A percentile compares a stretch with the other conserved stretches of the same genome.
These are phyloP conservation scores for Neospermospora avenae DNA, from an alignment of 2,329 filamentous ascomycete species.

Conservation along the genomic window DNA sequence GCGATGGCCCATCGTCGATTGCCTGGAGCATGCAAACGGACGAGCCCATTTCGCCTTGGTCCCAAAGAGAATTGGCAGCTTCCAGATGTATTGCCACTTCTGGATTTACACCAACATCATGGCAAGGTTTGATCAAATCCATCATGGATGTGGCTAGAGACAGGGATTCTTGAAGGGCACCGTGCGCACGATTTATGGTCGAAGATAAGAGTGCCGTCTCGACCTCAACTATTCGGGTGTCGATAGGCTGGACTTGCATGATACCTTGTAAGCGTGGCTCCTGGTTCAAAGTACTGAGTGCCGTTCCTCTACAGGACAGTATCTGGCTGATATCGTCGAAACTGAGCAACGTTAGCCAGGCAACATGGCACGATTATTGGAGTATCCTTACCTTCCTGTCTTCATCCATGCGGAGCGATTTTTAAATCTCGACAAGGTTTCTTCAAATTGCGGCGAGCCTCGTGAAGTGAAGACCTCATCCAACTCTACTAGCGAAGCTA, in stretches of 20 bases:
- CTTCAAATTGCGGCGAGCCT: slow-evolving; percentile 57
- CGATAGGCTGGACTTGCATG: slow-evolving; percentile 57
- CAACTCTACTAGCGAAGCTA: slow-evolving; percentile 77
- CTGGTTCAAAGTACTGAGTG: slow-evolving; percentile 75
- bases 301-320: slow-evolving; percentile 76
- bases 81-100: slow-evolving; percentile 77
- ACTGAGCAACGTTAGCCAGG: slow-evolving; percentile 41
- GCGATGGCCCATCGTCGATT: slow-evolving; percentile 58
- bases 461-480: slow-evolving; percentile 69
- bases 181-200: slow-evolving; percentile 72
- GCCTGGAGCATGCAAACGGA: slow-evolving; percentile 86
- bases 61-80: slow-evolving; percentile 87
- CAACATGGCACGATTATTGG: background rate
- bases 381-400: slow-evolving; percentile 63
- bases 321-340: slow-evolving; percentile 78
- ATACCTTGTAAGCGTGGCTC: slow-evolving; percentile 60
- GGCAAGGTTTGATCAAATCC: slow-evolving; percentile 68
- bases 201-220: slow-evolving; percentile 74
- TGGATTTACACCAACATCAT: slow-evolving; percentile 68
- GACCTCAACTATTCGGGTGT: slow-evolving; percentile 70
- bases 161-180: slow-evolving; percentile 79
- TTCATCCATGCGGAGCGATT: slow-evolving; percentile 74
- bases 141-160: slow-evolving; percentile 82
- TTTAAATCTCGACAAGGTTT: slow-evolving; percentile 61
- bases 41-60: slow-evolving; percentile 82